Conservation (phyloP, 139 green algal genomes). For the Tetraselmis striata region DNA sequence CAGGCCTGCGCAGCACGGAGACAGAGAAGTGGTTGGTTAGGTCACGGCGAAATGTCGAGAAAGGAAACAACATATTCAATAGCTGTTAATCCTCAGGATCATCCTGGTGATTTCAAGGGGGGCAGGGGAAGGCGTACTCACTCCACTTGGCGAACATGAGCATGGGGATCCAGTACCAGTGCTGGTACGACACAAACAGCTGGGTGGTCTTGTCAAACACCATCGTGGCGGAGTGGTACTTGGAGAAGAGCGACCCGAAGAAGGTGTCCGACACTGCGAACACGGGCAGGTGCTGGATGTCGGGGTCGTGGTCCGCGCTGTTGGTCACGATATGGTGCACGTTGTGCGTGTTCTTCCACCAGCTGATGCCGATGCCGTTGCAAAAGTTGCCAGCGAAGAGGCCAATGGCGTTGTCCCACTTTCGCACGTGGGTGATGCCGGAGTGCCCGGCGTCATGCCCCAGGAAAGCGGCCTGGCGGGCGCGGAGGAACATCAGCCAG, state of each 20-base stretch:
- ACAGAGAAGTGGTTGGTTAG: too few species aligned
- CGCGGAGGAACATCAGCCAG: background rate
- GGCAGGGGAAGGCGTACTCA: slow-evolving; percentile 2
- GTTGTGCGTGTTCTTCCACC: slow-evolving; percentile 33
- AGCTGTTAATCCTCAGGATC: too few species aligned
- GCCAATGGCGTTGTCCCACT: slow-evolving; percentile 15
- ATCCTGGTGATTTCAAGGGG: too few species aligned
- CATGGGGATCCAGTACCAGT: slow-evolving; percentile 33
- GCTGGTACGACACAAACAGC: slow-evolving; percentile 29
- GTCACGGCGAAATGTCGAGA: too few species aligned
- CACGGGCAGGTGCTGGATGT: slow-evolving; percentile 39
- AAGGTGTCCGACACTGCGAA: slow-evolving; percentile 20
- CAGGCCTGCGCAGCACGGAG: background rate
- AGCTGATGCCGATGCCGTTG: slow-evolving; percentile 16
- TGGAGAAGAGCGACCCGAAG: slow-evolving; percentile 14
- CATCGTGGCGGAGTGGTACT: slow-evolving; percentile 17
- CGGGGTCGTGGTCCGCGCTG: slow-evolving; percentile 34
- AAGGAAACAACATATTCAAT: too few species aligned
- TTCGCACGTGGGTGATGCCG: slow-evolving; percentile 15
- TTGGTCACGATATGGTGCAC: slow-evolving; percentile 31
- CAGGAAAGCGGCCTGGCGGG: slow-evolving; percentile 27
- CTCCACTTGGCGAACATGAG: slow-evolving; percentile 30
- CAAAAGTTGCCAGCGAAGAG: slow-evolving; percentile 20
- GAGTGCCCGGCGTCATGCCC: slow-evolving; percentile 38
- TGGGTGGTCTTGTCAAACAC: slow-evolving; percentile 17